Base-by-base conservation (phyloP, 768 basidiomycete genomes). In the Dacryopinax primogenitus region DNA sequence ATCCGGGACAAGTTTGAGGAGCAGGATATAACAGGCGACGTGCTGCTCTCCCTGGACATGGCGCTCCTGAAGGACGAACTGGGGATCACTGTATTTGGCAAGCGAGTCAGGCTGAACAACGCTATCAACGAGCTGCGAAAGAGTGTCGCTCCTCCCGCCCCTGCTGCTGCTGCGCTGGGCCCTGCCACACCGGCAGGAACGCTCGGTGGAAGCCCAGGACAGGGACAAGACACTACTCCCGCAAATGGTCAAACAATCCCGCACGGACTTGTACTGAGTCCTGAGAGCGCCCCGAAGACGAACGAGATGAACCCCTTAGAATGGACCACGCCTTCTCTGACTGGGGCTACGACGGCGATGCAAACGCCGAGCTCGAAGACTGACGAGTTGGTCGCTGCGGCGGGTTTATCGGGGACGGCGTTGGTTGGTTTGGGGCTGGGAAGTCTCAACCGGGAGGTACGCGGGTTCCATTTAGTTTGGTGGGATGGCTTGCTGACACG, bases 1-100 rank as follows among this genome's bases (percentile, higher is more conserved):
- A 86, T 93, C 2, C 87, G 87, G 69, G 82, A 84, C 65, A 94
- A 90, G 73, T 97, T 99, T 72, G 84, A 73, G 93, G 95, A 98
- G 77, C 93, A 99, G 84, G 96, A 99, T 77, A 98, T 99, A 64
- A 90, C 93, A 0, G 96, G 96, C 21, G 96, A 99, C 70, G 90
- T 98, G 33, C 83, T 99, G 6, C 84, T 98, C 64, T 95, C 96
- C 71, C 87, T 98, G 66, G 92, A 97, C 68, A 84, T 86, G 64
- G 88, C 87, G 71, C 80, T 96, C 16, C 86, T 99, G 70, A 98
- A 98, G 77, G 80, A 78, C 11, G 94, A 98, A 77, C 87, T 99
- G 63, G 96, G 93, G 26, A 92, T 99, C 68, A 78, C 82, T 71
- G 92, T 92, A 2, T 96, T 95, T 69, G 96, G 96, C 13, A 96